Percentiles rank a stretch among this genome's conserved stretches.
phyloP scores from a whole-genome alignment of 2,329 filamentous ascomycete species.

The Macroventuria anomochaeta region DNA sequence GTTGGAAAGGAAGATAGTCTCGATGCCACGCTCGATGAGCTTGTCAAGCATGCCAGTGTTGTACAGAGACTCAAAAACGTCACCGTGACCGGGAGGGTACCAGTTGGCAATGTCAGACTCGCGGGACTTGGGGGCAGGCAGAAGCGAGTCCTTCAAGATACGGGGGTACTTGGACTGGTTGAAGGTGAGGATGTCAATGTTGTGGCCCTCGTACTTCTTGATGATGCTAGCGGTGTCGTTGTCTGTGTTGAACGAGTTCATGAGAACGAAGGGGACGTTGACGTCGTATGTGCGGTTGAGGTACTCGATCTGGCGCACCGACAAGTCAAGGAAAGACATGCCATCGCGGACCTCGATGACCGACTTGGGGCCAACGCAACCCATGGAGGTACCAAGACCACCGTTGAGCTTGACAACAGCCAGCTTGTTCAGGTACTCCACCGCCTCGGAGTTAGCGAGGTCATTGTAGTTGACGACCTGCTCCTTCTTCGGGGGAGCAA shows the following conservation, averaged over 20 bases:
- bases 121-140: slow-evolving; percentile 89
- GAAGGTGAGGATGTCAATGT: slow-evolving; percentile 99
- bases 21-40: slow-evolving; percentile 91
- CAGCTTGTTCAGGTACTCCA: slow-evolving; percentile 94
- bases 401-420: slow-evolving; percentile 99
- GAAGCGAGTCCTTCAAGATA: slow-evolving; percentile 96
- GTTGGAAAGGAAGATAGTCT: slow-evolving; percentile 98
- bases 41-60: slow-evolving; percentile 98
- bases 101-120: slow-evolving; percentile 91
- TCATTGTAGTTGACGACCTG: slow-evolving; percentile 96
- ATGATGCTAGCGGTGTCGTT: slow-evolving; percentile 98
- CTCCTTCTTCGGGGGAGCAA: slow-evolving; percentile 87
- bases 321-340: slow-evolving; percentile 99
- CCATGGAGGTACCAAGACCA: slow-evolving; percentile 99
- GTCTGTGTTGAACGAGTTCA: slow-evolving; percentile 99
- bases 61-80: slow-evolving; percentile 99
- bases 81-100: slow-evolving; percentile 99
- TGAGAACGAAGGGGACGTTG: slow-evolving; percentile 97
- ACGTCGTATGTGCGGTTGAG: slow-evolving; percentile 97
- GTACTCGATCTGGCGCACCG: slow-evolving; percentile 98
- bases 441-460: slow-evolving; percentile 86
- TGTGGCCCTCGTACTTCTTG: slow-evolving; percentile 99
- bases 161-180: slow-evolving; percentile 99
- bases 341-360: slow-evolving; percentile 99
- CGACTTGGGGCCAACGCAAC: slow-evolving; percentile 98